These are phyloP conservation scores for Nakazawaea ernobii DNA, from an alignment of 805 yeast species.

Conservation along the genomic window DNA sequence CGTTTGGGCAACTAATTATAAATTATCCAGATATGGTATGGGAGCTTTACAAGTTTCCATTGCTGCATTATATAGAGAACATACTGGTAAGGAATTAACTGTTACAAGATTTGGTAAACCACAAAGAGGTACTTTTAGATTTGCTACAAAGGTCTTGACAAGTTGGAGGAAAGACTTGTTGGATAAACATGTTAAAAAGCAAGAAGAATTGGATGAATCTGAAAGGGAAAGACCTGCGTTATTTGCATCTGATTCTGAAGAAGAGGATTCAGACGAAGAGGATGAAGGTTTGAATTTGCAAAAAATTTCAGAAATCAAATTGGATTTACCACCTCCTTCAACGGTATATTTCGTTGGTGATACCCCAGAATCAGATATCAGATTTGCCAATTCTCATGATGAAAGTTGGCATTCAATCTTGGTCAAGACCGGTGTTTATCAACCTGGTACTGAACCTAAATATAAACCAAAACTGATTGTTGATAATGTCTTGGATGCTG, in stretches of 20 bases:
- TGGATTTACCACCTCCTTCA: slow-evolving; percentile 74
- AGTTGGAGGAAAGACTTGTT: slow-evolving; percentile 75
- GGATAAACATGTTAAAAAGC: slow-evolving; percentile 63
- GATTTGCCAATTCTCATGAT: slow-evolving; percentile 85
- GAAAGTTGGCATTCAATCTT: slow-evolving; percentile 79
- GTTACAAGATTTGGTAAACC: slow-evolving; percentile 89
- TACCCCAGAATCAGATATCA: slow-evolving; percentile 83
- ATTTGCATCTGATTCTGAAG: slow-evolving; percentile 26
- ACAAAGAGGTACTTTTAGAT: slow-evolving; percentile 78
- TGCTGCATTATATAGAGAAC: slow-evolving; percentile 79
- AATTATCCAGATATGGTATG: slow-evolving; percentile 83
- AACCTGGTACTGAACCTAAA: slow-evolving; percentile 73
- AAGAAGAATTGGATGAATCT: slow-evolving; percentile 16
- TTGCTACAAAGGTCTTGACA: slow-evolving; percentile 71
- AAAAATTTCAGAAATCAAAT: slow-evolving; percentile 34
- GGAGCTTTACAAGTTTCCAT: slow-evolving; percentile 89
- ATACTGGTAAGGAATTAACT: slow-evolving; percentile 74
- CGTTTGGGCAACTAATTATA: slow-evolving; percentile 89
- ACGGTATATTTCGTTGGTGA: slow-evolving; percentile 88
- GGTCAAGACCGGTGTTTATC: slow-evolving; percentile 84
- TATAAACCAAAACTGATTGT: slow-evolving; percentile 72
- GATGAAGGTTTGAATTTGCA: slow-evolving; percentile 42
- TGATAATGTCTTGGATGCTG: slow-evolving; percentile 76
- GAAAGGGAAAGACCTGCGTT: slow-evolving; percentile 21
- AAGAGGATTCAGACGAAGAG: slow-evolving; percentile 23